A percentile compares a stretch with the other conserved stretches of the same genome.
phyloP scores from a whole-genome alignment of 2,329 filamentous ascomycete species.

The Penicillium sp. region DNA sequence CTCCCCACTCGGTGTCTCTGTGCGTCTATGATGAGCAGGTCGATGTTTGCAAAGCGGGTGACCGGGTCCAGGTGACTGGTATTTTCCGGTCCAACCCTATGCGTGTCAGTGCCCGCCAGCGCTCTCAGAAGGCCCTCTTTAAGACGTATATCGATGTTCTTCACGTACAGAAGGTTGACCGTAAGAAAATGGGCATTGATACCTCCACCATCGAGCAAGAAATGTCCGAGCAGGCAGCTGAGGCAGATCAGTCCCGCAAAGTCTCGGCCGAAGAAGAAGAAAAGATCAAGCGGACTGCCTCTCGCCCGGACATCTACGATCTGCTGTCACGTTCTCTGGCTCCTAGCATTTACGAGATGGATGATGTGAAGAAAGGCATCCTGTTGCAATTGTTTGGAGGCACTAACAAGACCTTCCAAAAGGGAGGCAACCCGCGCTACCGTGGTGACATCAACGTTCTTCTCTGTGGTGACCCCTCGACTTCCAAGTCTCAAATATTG shows the following conservation, averaged over 20 bases:
- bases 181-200: constrained; percentile 89
- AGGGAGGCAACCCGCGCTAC: constrained; percentile 92
- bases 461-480: constrained; percentile 95
- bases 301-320: constrained; percentile 85
- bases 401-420: constrained; percentile 96
- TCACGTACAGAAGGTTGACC: constrained; percentile 95
- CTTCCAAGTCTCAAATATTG: constrained; percentile 90
- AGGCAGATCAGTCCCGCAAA: constrained; percentile 78
- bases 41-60: constrained; percentile 96
- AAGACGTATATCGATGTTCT: constrained; percentile 97
- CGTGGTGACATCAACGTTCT: constrained; percentile 96
- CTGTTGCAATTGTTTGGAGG: constrained; percentile 94
- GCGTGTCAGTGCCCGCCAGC: constrained; percentile 87
- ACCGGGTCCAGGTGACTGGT: constrained; percentile 90
- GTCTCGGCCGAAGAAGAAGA: constrained; percentile 83
- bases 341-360: constrained; percentile 95
- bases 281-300: constrained; percentile 78
- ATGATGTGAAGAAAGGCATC: constrained; percentile 98
- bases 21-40: constrained; percentile 97
- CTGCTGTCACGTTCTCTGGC: constrained; percentile 86
- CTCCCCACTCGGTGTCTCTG: constrained; percentile 92
- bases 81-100: constrained; percentile 96
- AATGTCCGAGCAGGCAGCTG: constrained; percentile 67
- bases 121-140: constrained; percentile 91
- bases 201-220: constrained; percentile 82